Evolutionary conservation across 495 filamentous ascomycete species (phyloP), one percentile per base, ranked within the genome.

Genomic region (Cercophora samala): DNA sequence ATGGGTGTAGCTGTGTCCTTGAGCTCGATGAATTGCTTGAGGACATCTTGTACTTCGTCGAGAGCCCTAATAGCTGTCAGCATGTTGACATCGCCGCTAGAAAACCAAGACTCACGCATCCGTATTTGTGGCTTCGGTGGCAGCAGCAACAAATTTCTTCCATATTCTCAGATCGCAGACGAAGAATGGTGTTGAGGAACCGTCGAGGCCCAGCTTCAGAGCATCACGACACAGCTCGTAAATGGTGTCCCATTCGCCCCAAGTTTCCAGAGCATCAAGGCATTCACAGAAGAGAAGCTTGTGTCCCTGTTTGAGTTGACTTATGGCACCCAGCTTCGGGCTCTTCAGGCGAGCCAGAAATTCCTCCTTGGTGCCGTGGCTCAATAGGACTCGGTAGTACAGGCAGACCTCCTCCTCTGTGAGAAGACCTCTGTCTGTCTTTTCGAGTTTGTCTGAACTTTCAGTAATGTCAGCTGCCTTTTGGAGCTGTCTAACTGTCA

Each of bases 401-500:
- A 80, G 71, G 19, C 68, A 70, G 21, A 74, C 60, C 56, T 80
- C 78, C 46, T 80, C 77, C 29, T 80, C 78, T 0, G 66, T 72
- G 18, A 73, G 61, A 25, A 79, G 70, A 1, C 72, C 69, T 22
- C 77, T 68, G 51, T 73, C 69, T 17, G 69, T 74, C 19, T 66
- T 1, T 26, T 73, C 71, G 51, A 73, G 37, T 58, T 73, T 73
- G 3, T 64, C 19, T 3, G 79, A 80, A 25, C 69, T 70, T 25
- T 78, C 74, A 6, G 79, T 76, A 5, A 76, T 54, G 23, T 82
- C 79, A 18, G 80, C 79, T 3, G 81, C 82, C 63, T 75, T 70
- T 51, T 83, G 76, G 3, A 79, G 75, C 59, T 80, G 79, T 62
- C 77, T 79, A 26, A 77, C 67, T 3, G 75, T 76, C 29, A 84